Evolutionary conservation across 768 basidiomycete genomes (phyloP).

Genomic region (Glaciozyma antarctica): DNA sequence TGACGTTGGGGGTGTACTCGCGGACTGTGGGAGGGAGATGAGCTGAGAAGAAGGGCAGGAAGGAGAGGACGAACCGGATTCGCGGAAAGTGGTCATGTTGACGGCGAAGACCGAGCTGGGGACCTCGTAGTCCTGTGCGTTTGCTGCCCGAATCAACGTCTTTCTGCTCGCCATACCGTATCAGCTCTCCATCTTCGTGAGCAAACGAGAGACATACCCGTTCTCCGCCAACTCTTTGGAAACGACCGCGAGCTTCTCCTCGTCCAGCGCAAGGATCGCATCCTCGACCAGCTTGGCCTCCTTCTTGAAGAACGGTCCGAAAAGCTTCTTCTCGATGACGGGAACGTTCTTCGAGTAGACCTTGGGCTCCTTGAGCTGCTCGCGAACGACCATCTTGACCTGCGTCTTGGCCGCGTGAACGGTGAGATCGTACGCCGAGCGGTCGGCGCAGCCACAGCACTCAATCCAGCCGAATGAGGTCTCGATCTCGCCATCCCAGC

Average conservation of each 20-base stretch:
- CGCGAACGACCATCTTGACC: slow-evolving; percentile 70
- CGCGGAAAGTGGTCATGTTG: slow-evolving; percentile 74
- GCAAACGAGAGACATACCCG: slow-evolving; percentile 49
- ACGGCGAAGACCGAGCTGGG: slow-evolving; percentile 67
- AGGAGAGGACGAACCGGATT: slow-evolving; percentile 49
- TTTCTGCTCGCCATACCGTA: background rate
- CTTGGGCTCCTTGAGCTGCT: slow-evolving; percentile 75
- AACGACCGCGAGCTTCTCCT: slow-evolving; percentile 55
- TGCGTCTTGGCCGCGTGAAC: slow-evolving; percentile 82
- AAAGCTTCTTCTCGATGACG: slow-evolving; percentile 73
- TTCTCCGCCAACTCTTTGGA: slow-evolving; percentile 58
- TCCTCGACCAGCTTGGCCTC: slow-evolving; percentile 62
- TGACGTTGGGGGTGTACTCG: slow-evolving; percentile 93
- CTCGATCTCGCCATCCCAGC: slow-evolving; percentile 98
- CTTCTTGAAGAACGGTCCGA: slow-evolving; percentile 82
- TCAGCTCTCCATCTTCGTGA: background rate
- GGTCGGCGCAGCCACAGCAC: slow-evolving; percentile 97
- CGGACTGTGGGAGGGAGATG: slow-evolving; percentile 54
- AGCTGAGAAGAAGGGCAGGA: background rate
- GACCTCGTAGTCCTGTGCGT: slow-evolving; percentile 60
- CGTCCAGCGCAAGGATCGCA: slow-evolving; percentile 56
- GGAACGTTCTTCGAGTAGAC: slow-evolving; percentile 68
- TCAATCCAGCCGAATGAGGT: slow-evolving; percentile 93
- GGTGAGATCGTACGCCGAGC: slow-evolving; percentile 88
- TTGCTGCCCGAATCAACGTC: slow-evolving; percentile 35